phyloP scores from a whole-genome alignment of 2,329 filamentous ascomycete genomes.

The Xylariaceae sp. region DNA sequence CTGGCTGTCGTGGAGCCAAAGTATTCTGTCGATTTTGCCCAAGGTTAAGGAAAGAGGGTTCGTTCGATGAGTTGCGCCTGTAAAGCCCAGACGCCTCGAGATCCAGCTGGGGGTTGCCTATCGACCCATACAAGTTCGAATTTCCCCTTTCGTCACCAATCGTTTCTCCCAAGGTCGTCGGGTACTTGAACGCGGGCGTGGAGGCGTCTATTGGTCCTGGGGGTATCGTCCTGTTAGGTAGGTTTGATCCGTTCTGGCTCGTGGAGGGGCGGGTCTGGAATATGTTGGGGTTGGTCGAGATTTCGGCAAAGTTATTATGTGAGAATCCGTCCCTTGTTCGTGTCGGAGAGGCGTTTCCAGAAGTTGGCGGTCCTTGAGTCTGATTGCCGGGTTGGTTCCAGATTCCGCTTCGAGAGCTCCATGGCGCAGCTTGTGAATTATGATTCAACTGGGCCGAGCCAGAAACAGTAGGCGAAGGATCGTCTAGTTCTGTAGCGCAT shows the following conservation, averaged over 20 bases:
- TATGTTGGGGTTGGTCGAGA: conserved; percentile 48
- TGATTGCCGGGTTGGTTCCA: conserved; percentile 60
- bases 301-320: conserved; percentile 47
- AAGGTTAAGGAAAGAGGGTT: conserved; percentile 21
- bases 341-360: conserved; percentile 61
- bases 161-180: conserved; percentile 23
- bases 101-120: conserved; percentile 16
- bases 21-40: conserved; percentile 21
- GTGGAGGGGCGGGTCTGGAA: conserved; percentile 52
- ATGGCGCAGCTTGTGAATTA: conserved; percentile 69
- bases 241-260: conserved; percentile 41
- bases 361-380: conserved; percentile 46
- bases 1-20: conserved; percentile 25
- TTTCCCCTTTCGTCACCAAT: conserved; percentile 31
- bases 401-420: conserved; percentile 54
- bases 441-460: conserved; percentile 71
- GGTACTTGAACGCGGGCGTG: conserved; percentile 46
- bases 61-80: conserved; percentile 35
- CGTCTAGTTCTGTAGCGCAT: conserved; percentile 40
- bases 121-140: conserved; percentile 20
- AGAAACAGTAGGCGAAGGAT: conserved; percentile 54
- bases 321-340: conserved; percentile 54
- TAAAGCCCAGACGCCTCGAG: conserved; percentile 18
- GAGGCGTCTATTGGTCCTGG: conserved; percentile 50
- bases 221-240: conserved; percentile 40